These are phyloP conservation scores for Zasmidium angulare DNA, from an alignment of 2,329 filamentous ascomycete species.

Conservation along the genomic window DNA sequence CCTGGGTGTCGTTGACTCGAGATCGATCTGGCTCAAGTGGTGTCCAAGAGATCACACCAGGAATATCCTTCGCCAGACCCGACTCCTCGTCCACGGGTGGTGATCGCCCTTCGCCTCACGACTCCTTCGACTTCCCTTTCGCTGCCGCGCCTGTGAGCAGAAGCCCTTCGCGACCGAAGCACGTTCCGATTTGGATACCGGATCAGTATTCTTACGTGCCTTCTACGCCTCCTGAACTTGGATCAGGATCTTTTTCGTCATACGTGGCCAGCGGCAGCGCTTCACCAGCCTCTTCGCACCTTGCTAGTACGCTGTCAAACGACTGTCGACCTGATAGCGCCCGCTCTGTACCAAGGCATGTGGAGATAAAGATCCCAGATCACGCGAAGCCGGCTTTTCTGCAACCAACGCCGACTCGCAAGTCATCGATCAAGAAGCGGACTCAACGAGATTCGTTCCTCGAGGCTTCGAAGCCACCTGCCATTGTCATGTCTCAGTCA, in stretches of 20 bases:
- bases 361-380: constrained; percentile 49
- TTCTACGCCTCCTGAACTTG: constrained; percentile 12
- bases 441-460: constrained; percentile 25
- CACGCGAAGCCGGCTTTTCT: constrained; percentile 45
- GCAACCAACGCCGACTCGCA: constrained; percentile 35
- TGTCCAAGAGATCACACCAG: neutral
- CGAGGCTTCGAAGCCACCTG: constrained; percentile 28
- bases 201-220: constrained; percentile 33
- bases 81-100: constrained; percentile 12
- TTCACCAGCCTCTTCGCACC: constrained; percentile 13
- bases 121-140: constrained; percentile 20
- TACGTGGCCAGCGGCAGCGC: constrained; percentile 13
- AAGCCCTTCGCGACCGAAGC: constrained; percentile 36
- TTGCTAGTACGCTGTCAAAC: constrained; percentile 3
- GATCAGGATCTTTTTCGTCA: constrained; percentile 14
- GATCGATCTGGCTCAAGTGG: neutral
- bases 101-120: constrained; percentile 20
- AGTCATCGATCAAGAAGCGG: constrained; percentile 19
- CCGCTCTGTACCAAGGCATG: constrained; percentile 41
- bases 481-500: constrained; percentile 43
- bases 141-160: constrained; percentile 9
- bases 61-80: constrained; percentile 5
- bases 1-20: constrained; percentile 20
- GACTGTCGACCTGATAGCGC: constrained; percentile 15
- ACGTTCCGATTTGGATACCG: constrained; percentile 46